A percentile compares a stretch with the other conserved stretches of the same genome.
These are phyloP conservation scores for Phallus indusiatus DNA, from an alignment of 768 basidiomycete species.

Conservation along the genomic window DNA sequence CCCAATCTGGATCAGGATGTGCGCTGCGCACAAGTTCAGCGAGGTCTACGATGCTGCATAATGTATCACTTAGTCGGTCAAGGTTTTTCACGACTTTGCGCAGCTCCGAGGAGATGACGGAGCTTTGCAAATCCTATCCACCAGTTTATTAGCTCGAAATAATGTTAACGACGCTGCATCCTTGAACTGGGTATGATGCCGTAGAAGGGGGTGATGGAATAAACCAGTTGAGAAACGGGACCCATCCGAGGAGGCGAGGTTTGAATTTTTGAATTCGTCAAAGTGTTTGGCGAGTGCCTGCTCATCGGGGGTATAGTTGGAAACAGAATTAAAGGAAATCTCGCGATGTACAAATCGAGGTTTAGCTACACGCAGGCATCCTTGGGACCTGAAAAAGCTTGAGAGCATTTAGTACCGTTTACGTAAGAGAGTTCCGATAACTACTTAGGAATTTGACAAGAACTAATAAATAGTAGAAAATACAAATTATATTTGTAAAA, in stretches of 20 bases:
- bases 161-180: conserved; percentile 73
- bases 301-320: conserved; percentile 46
- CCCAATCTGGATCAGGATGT: conserved; percentile 82
- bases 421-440: background rate
- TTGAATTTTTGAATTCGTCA: conserved; percentile 45
- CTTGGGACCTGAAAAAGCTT: conserved; percentile 3
- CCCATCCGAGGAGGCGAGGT: conserved; percentile 28
- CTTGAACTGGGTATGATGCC: conserved; percentile 57
- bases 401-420: background rate
- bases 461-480: background rate
- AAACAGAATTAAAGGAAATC: conserved; percentile 18
- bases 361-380: conserved; percentile 3
- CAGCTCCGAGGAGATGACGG: conserved; percentile 63
- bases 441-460: background rate
- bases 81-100: conserved; percentile 89
- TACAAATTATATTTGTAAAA: background rate
- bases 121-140: conserved; percentile 72
- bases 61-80: conserved; percentile 89
- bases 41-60: conserved; percentile 94
- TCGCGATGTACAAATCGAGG: background rate
- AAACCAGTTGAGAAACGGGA: conserved; percentile 61
- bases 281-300: conserved; percentile 58
- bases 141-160: conserved; percentile 69
- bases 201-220: conserved; percentile 72
- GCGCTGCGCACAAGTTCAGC: conserved; percentile 90